Percentiles rank a stretch among this genome's conserved stretches.
Evolutionary conservation across 192 early-diverging fungal species (phyloP).

Genomic region (Coemansia sp.): DNA sequence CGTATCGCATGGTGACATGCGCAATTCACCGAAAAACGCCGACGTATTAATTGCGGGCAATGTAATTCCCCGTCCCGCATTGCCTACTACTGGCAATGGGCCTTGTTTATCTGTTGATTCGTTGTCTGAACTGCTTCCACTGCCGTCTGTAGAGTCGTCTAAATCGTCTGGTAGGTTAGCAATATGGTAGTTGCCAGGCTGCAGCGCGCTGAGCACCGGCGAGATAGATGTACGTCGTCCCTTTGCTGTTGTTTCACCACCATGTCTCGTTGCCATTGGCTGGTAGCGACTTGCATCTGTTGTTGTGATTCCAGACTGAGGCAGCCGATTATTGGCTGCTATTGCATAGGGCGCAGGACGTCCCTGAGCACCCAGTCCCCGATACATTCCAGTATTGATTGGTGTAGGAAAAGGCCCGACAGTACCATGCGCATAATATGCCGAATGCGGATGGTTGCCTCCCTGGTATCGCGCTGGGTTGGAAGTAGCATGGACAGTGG

Average conservation of each 20-base stretch:
- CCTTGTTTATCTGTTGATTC: background rate
- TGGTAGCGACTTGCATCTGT: background rate
- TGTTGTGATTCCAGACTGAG: background rate
- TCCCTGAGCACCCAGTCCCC: background rate
- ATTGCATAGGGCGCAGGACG: background rate
- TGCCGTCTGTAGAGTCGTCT: slow-evolving; percentile 32
- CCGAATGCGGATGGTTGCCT: slow-evolving; percentile 43
- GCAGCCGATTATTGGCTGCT: background rate
- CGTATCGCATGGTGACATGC: slow-evolving; percentile 31
- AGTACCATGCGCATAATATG: slow-evolving; percentile 47
- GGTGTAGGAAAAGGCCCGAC: slow-evolving; percentile 15
- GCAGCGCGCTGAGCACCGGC: slow-evolving; percentile 44
- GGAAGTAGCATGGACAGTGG: background rate
- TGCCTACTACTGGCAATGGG: background rate
- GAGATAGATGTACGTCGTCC: slow-evolving; percentile 33
- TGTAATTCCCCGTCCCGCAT: background rate
- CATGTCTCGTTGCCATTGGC: background rate
- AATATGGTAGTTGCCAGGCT: slow-evolving; percentile 50
- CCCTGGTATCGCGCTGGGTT: slow-evolving; percentile 49
- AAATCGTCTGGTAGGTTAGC: slow-evolving; percentile 47
- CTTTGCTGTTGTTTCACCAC: background rate
- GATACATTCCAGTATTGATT: background rate
- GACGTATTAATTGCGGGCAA: slow-evolving; percentile 39
- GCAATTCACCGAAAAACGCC: slow-evolving; percentile 11
- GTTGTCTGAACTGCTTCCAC: slow-evolving; percentile 12